phyloP scores from a whole-genome alignment of 371 early-diverging fungal species.

The Saksenaea oblongispora region DNA sequence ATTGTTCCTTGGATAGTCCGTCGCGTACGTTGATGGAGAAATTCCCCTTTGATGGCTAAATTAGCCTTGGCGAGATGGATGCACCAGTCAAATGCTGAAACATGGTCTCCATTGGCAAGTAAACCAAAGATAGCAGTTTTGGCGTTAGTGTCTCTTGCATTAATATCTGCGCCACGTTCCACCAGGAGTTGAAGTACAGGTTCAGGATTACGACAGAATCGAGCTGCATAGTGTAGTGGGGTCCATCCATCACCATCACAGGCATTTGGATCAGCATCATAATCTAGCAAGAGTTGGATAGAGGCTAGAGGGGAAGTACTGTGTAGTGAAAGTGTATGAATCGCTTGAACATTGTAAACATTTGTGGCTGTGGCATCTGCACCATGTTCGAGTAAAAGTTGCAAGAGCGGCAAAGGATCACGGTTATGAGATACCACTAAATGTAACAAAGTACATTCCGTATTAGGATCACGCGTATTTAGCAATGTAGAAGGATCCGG shows the following conservation, averaged over 20 bases:
- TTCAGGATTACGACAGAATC: constrained; percentile 46
- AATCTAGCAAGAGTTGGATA: constrained; percentile 22
- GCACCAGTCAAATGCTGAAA: constrained; percentile 10
- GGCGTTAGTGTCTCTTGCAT: constrained; percentile 34
- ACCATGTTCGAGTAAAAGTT: constrained; percentile 45
- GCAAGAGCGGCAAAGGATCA: constrained; percentile 32
- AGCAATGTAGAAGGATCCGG: constrained; percentile 20
- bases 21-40: constrained; percentile 9
- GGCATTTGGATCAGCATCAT: constrained; percentile 54
- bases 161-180: constrained; percentile 50
- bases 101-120: constrained; percentile 27
- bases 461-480: constrained; percentile 50
- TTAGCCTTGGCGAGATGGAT: constrained; percentile 7
- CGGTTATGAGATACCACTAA: constrained; percentile 41
- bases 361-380: constrained; percentile 50
- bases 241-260: constrained; percentile 79
- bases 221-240: constrained; percentile 71
- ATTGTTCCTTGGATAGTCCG: constrained; percentile 8
- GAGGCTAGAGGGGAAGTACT: constrained; percentile 45
- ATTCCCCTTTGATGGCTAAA: constrained; percentile 6
- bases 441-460: constrained; percentile 51
- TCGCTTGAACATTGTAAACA: constrained; percentile 37
- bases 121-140: constrained; percentile 40
- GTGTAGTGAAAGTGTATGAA: constrained; percentile 41
- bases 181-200: constrained; percentile 26